Percentiles rank a stretch among this genome's conserved stretches.
Evolutionary conservation across 176 grass and related monocot species (phyloP).

Genomic region (Aegilops bicornis): DNA sequence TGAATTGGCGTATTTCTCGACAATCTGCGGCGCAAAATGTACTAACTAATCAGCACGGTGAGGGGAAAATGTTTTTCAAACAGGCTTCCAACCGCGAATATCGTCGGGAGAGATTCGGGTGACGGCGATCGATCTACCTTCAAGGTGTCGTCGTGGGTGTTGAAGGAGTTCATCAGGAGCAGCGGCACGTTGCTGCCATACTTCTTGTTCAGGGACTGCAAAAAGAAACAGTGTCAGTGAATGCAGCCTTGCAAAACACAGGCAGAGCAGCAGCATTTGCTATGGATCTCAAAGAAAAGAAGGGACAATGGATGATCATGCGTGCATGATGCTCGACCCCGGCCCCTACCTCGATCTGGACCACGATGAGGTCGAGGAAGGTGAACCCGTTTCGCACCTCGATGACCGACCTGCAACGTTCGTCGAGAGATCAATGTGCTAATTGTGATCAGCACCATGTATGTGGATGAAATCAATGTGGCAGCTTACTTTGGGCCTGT

Average conservation of each 20-base stretch:
- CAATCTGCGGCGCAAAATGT: conserved; percentile 48
- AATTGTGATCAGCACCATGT: background rate
- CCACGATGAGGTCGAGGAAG: conserved; percentile 91
- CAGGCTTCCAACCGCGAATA: background rate
- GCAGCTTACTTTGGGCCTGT: conserved; percentile 79
- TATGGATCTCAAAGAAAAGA: background rate
- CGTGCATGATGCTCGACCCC: background rate
- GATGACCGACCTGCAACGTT: conserved; percentile 67
- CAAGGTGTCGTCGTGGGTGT: conserved; percentile 88
- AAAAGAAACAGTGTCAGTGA: background rate
- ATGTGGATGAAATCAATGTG: too few species aligned
- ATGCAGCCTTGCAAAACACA: background rate
- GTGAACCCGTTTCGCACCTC: conserved; percentile 93
- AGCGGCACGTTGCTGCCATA: conserved; percentile 92
- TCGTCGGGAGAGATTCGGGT: background rate
- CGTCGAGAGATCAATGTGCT: background rate
- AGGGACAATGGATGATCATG: background rate
- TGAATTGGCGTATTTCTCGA: conserved; percentile 81
- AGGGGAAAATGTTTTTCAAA: background rate
- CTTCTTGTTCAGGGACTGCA: conserved; percentile 85
- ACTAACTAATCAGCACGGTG: background rate
- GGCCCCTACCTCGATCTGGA: conserved; percentile 78
- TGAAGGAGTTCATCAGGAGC: conserved; percentile 98
- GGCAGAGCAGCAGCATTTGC: background rate
- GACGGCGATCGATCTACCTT: conserved; percentile 41